Conservation (phyloP, 192 early-diverging fungal genomes). For the Thamnidium elegans region DNA sequence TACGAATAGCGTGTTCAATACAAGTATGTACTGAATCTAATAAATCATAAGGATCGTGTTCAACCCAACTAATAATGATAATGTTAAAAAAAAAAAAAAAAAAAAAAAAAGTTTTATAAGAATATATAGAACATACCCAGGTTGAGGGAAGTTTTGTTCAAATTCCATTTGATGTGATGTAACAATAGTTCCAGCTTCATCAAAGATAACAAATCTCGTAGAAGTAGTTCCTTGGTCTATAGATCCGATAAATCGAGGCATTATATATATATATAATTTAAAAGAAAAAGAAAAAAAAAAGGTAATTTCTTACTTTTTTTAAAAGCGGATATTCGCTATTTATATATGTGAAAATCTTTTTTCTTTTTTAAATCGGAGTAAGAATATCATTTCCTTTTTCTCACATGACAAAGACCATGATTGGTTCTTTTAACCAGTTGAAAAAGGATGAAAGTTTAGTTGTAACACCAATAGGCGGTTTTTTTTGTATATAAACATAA, state of each 20-base stretch:
- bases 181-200: slow-evolving; percentile 66
- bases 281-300: slow-evolving; percentile 15
- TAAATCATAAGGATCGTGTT: slow-evolving; percentile 83
- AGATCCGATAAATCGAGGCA: slow-evolving; percentile 67
- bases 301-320: neutral
- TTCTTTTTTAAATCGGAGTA: neutral
- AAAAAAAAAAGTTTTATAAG: neutral
- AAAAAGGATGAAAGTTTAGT: too few relatives aligned
- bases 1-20: slow-evolving; percentile 61
- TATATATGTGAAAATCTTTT: neutral
- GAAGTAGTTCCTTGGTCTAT: slow-evolving; percentile 96
- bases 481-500: too few relatives aligned
- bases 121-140: slow-evolving; percentile 48
- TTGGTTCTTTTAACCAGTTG: too few relatives aligned
- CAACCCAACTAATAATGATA: slow-evolving; percentile 66
- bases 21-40: slow-evolving; percentile 65
- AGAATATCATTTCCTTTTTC: too few relatives aligned
- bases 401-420: too few relatives aligned
- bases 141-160: slow-evolving; percentile 73
- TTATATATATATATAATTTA: slow-evolving; percentile 8
- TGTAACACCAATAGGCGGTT: too few relatives aligned
- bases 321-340: neutral
- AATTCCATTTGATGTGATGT: slow-evolving; percentile 79
- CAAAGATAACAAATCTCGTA: slow-evolving; percentile 90
- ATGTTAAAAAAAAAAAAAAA: neutral